These are phyloP conservation scores for Auriscalpium microsporum DNA, from an alignment of 768 basidiomycete species.

Conservation along the genomic window DNA sequence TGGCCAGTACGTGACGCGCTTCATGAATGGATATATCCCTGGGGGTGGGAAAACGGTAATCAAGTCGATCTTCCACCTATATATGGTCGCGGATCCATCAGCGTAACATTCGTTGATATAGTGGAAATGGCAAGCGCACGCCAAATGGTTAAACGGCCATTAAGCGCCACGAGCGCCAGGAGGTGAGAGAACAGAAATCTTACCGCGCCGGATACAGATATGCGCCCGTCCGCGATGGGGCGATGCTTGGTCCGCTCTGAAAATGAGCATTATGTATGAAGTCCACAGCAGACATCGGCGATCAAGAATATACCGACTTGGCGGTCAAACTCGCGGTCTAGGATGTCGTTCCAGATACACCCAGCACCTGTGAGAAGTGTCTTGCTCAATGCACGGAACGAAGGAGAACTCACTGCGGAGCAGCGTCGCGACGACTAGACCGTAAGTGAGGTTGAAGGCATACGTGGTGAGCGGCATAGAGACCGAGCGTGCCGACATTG, in stretches of 20 bases:
- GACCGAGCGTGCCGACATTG: conserved; percentile 15
- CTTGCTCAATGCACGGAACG: not conserved
- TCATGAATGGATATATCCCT: not conserved
- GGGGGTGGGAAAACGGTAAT: not conserved
- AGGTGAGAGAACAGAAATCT: not conserved
- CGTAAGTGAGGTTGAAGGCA: not conserved
- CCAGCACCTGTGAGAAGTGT: not conserved
- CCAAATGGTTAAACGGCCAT: not conserved
- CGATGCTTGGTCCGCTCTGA: not conserved
- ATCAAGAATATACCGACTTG: not conserved
- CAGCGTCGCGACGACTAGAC: not conserved
- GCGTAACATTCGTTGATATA: too few species aligned
- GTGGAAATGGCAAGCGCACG: not conserved
- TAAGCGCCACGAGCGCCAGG: not conserved
- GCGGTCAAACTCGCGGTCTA: conserved; percentile 1
- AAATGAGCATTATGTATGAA: not conserved
- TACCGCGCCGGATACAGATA: not conserved
- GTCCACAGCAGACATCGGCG: not conserved
- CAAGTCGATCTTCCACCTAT: not conserved
- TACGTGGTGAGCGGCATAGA: conserved; percentile 3
- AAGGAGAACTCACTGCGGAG: not conserved
- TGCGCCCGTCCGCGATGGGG: not conserved
- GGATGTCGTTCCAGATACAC: conserved; percentile 1
- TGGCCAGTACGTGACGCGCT: conserved; percentile 3
- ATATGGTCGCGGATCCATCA: not conserved